Conservation (phyloP, 176 grass and related monocot species). For the Echinochloa phyllopogon region DNA sequence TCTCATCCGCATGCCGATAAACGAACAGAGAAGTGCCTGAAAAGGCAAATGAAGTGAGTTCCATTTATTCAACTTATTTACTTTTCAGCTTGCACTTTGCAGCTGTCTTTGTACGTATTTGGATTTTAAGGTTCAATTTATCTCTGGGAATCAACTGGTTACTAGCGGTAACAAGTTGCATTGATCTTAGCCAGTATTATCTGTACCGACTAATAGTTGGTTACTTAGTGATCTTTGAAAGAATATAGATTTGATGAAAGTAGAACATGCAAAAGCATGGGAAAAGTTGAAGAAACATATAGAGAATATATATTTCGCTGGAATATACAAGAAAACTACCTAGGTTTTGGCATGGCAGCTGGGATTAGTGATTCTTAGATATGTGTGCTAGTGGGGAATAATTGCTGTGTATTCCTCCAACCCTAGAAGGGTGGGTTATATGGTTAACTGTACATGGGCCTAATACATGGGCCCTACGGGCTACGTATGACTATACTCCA, state of each 20-base stretch:
- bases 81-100: background rate
- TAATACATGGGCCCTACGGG: too few relatives aligned
- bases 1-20: too few relatives aligned
- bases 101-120: background rate
- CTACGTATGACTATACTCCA: too few relatives aligned
- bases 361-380: background rate
- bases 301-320: background rate
- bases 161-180: conserved; percentile 11
- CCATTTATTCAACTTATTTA: conserved; percentile 27
- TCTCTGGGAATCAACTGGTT: background rate
- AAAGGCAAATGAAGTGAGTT: conserved; percentile 65
- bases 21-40: too few relatives aligned
- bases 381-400: too few relatives aligned
- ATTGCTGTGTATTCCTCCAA: too few relatives aligned
- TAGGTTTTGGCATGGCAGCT: background rate
- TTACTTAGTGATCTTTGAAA: background rate
- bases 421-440: too few relatives aligned
- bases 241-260: background rate
- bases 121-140: background rate
- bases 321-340: background rate
- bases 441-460: too few relatives aligned
- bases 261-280: conserved; percentile 5
- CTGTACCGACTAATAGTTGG: background rate
- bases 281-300: background rate
- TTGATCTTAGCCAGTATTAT: conserved; percentile 1